phyloP scores from a whole-genome alignment of 179 eudicot genomes.

The Amaranthus tricolor region DNA sequence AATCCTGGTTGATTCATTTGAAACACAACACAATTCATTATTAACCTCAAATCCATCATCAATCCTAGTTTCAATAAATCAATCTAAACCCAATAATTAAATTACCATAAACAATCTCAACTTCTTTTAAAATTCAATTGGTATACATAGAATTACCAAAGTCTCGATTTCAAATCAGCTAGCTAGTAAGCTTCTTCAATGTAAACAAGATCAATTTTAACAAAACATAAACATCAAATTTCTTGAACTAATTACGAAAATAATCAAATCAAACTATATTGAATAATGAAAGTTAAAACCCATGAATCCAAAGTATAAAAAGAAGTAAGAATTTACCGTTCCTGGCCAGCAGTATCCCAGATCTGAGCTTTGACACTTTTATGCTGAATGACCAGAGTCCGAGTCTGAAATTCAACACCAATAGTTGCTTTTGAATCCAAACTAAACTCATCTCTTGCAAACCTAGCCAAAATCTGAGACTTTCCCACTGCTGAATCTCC shows the following conservation, averaged over 20 bases:
- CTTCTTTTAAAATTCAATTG: not conserved
- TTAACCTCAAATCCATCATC: not conserved
- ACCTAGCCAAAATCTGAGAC: conserved; percentile 58
- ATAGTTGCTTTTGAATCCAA: conserved; percentile 67
- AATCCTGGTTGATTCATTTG: too few relatives aligned
- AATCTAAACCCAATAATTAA: not conserved
- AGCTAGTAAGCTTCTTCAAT: not conserved
- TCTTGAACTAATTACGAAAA: not conserved
- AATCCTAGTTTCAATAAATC: not conserved
- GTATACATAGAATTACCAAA: too few relatives aligned
- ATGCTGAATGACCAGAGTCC: conserved; percentile 48
- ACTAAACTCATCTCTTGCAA: conserved; percentile 61
- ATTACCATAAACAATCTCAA: not conserved
- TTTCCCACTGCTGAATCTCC: conserved; percentile 74
- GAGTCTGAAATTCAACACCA: conserved; percentile 70
- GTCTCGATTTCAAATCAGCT: not conserved
- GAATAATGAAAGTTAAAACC: not conserved
- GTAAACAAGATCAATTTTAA: not conserved
- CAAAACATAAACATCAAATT: not conserved
- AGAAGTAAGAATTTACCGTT: conserved; percentile 31
- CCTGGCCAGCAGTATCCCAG: conserved; percentile 83
- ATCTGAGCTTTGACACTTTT: conserved; percentile 72
- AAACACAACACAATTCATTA: not conserved
- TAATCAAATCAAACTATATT: too few relatives aligned
- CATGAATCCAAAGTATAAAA: not conserved